These are phyloP conservation scores for Backusella mclennaniae DNA, from an alignment of 192 early-diverging fungal genomes.

Conservation along the genomic window DNA sequence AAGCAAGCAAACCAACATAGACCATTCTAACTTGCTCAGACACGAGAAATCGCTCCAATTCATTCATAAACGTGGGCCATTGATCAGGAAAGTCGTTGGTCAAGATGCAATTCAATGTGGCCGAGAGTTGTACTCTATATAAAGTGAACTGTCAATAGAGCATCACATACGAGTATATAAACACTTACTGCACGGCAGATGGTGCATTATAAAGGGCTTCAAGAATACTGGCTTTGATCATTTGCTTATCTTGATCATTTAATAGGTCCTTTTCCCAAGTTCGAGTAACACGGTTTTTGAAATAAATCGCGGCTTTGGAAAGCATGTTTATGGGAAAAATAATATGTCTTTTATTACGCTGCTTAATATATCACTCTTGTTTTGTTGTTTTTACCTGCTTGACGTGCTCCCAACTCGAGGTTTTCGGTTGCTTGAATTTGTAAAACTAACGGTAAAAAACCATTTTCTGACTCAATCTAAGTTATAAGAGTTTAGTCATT, in stretches of 20 bases:
- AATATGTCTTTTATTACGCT: background rate
- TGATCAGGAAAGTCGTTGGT: constrained; percentile 72
- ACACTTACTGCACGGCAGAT: constrained; percentile 61
- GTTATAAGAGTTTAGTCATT: background rate
- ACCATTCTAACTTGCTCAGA: constrained; percentile 62
- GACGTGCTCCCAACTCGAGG: constrained; percentile 51
- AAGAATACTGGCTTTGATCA: constrained; percentile 75
- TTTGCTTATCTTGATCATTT: constrained; percentile 63
- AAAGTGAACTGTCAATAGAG: background rate
- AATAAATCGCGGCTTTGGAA: constrained; percentile 74
- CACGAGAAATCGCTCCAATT: constrained; percentile 61
- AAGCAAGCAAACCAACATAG: constrained; percentile 73
- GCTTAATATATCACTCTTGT: background rate
- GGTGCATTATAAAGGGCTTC: constrained; percentile 65
- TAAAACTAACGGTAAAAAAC: constrained; percentile 48
- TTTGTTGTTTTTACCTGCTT: constrained; percentile 45
- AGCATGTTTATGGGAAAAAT: background rate
- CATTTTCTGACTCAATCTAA: constrained; percentile 43
- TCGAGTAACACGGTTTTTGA: constrained; percentile 80
- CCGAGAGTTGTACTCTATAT: constrained; percentile 67
- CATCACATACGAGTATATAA: no score
- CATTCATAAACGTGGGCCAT: constrained; percentile 79
- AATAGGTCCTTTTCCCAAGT: constrained; percentile 62
- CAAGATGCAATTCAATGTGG: constrained; percentile 74
- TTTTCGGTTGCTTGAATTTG: constrained; percentile 53